phyloP scores from a whole-genome alignment of 805 yeast species.

The Candida ovalis region DNA sequence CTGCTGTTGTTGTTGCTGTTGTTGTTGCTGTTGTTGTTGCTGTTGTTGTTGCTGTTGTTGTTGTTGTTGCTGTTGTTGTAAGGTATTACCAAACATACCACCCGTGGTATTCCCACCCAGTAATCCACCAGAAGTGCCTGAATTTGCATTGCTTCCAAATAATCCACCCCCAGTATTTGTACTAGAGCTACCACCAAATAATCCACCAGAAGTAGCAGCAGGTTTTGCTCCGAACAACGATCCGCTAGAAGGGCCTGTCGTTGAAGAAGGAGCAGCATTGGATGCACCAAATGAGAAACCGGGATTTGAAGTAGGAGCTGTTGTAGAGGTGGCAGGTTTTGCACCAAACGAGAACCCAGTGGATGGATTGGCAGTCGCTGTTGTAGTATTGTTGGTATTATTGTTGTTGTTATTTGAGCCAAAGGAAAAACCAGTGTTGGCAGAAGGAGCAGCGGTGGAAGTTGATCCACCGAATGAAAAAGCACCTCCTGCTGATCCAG shows the following conservation, averaged over 20 bases:
- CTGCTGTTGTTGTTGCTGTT: conserved; percentile 14
- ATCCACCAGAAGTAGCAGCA: conserved; percentile 15
- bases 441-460: conserved; percentile 13
- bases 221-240: conserved; percentile 13
- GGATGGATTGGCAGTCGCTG: conserved; percentile 5
- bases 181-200: conserved; percentile 12
- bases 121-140: conserved; percentile 24
- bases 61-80: conserved; percentile 2
- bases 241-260: conserved; percentile 5
- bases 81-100: conserved; percentile 7
- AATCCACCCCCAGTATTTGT: conserved; percentile 21
- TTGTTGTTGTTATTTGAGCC: conserved; percentile 7
- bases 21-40: conserved; percentile 14
- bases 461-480: conserved; percentile 12
- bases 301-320: conserved; percentile 6
- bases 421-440: conserved; percentile 5
- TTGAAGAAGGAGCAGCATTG: background rate
- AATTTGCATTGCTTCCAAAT: conserved; percentile 19
- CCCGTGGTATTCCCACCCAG: conserved; percentile 26
- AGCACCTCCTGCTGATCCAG: conserved; percentile 2
- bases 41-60: conserved; percentile 1
- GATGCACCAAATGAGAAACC: conserved; percentile 2
- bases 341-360: conserved; percentile 13
- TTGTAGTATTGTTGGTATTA: background rate
- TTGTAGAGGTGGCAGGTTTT: conserved; percentile 8